Evolutionary conservation across 306 rosid species (phyloP).

Genomic region (Fagus sylvatica): DNA sequence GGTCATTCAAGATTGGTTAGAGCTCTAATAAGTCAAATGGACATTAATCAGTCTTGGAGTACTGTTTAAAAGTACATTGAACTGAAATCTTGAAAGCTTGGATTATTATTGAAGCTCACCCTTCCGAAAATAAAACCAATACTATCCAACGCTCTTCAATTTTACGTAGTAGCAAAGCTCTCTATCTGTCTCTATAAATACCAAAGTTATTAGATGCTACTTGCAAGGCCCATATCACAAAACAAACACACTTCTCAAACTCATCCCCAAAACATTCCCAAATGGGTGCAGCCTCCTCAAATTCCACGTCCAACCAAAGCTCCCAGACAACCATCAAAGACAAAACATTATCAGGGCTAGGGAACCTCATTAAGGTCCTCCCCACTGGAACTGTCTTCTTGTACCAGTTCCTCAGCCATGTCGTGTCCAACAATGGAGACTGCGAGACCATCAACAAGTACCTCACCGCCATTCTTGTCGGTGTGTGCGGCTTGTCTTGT

Average conservation of each 20-base stretch:
- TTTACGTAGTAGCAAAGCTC: conserved; percentile 45
- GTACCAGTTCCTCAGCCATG: conserved; percentile 73
- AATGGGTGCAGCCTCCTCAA: conserved; percentile 27
- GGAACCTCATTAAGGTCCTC: conserved; percentile 69
- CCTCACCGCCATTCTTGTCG: conserved; percentile 42
- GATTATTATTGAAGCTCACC: no score
- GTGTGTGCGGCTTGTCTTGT: conserved; percentile 53
- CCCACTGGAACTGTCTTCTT: conserved; percentile 79
- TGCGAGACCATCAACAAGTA: conserved; percentile 56
- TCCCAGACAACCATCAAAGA: not conserved
- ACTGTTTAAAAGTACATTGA: no score
- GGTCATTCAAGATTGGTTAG: no score
- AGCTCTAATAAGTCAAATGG: no score
- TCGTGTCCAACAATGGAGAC: conserved; percentile 62
- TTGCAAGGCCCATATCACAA: not conserved
- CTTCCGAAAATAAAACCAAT: conserved; percentile 24
- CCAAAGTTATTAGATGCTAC: not conserved
- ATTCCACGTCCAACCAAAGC: not conserved
- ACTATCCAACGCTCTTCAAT: conserved; percentile 7
- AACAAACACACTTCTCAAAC: not conserved
- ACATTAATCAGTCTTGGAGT: no score
- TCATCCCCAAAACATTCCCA: not conserved
- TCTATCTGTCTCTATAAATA: conserved; percentile 13
- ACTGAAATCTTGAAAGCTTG: no score
- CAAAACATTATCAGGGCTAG: conserved; percentile 44